phyloP scores from a whole-genome alignment of 345 rosid species.

The Arabis hirsuta region DNA sequence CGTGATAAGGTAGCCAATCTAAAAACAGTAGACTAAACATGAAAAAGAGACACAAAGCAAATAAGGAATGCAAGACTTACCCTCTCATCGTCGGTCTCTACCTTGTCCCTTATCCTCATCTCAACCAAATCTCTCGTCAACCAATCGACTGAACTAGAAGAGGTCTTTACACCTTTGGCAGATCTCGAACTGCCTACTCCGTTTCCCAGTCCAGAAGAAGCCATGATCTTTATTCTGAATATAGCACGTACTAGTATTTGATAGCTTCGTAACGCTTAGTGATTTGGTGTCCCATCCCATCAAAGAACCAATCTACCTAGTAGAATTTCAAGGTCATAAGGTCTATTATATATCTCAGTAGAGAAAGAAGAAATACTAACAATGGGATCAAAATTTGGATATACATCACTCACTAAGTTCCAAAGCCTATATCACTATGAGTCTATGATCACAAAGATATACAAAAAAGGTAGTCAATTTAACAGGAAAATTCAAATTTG shows the following conservation, averaged over 20 bases:
- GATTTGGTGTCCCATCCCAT: slow-evolving; percentile 49
- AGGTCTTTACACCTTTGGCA: slow-evolving; percentile 75
- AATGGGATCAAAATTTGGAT: neutral
- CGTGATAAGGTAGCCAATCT: neutral
- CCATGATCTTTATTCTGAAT: slow-evolving; percentile 53
- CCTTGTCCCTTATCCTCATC: slow-evolving; percentile 86
- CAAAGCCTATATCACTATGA: neutral
- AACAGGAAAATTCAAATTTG: slow-evolving; percentile 4
- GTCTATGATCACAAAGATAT: slow-evolving; percentile 5
- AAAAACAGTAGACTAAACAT: slow-evolving; percentile 8
- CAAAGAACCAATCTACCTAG: slow-evolving; percentile 56
- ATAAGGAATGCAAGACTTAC: slow-evolving; percentile 53
- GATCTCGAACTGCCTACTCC: slow-evolving; percentile 98
- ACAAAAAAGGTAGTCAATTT: neutral
- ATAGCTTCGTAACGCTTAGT: slow-evolving; percentile 43
- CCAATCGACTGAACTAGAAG: slow-evolving; percentile 98
- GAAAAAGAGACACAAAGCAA: slow-evolving; percentile 1
- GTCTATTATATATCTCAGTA: neutral
- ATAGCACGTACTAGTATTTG: slow-evolving; percentile 48
- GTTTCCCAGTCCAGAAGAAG: slow-evolving; percentile 85
- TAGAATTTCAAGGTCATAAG: slow-evolving; percentile 42
- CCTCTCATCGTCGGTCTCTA: slow-evolving; percentile 80
- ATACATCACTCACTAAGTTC: neutral
- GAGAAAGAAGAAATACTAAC: neutral
- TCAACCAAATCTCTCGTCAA: slow-evolving; percentile 93